Percentiles rank a stretch among this genome's conserved stretches.
phyloP scores from a whole-genome alignment of 805 yeast species.

The Yamadazyma olivae region DNA sequence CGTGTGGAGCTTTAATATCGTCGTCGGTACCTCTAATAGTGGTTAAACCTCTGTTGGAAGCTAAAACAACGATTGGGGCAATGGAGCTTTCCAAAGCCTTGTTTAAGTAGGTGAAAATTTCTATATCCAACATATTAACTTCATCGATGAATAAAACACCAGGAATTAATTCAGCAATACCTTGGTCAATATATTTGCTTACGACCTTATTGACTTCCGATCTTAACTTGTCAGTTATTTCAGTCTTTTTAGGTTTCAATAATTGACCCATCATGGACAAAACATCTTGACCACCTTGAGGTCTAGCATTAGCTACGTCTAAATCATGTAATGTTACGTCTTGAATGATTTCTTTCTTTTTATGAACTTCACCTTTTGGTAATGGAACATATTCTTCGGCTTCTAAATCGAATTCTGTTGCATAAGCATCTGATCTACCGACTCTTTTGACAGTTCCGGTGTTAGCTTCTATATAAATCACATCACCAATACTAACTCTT shows the following conservation, averaged over 20 bases:
- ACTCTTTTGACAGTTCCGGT: conserved; percentile 97
- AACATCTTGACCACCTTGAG: conserved; percentile 96
- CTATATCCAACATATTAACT: conserved; percentile 97
- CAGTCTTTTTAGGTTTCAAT: conserved; percentile 93
- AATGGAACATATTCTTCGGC: conserved; percentile 98
- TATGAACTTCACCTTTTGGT: conserved; percentile 98
- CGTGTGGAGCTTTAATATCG: conserved; percentile 87
- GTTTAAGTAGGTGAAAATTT: conserved; percentile 90
- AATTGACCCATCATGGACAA: conserved; percentile 96
- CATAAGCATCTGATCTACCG: conserved; percentile 98
- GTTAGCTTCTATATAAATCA: conserved; percentile 93
- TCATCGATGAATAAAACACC: conserved; percentile 98
- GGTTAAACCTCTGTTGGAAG: conserved; percentile 93
- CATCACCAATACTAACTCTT: conserved; percentile 92
- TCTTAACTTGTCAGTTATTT: conserved; percentile 92
- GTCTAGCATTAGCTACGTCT: conserved; percentile 94
- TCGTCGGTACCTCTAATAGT: conserved; percentile 86
- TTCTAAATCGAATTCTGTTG: conserved; percentile 96
- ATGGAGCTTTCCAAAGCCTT: conserved; percentile 89
- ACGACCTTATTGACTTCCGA: conserved; percentile 94
- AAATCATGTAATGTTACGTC: conserved; percentile 95
- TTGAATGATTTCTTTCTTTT: conserved; percentile 96
- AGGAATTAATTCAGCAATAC: conserved; percentile 95
- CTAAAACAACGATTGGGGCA: conserved; percentile 93
- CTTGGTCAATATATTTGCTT: conserved; percentile 94